Base-by-base conservation (phyloP, 2,329 filamentous ascomycete genomes). In the Shiraia sp. region DNA sequence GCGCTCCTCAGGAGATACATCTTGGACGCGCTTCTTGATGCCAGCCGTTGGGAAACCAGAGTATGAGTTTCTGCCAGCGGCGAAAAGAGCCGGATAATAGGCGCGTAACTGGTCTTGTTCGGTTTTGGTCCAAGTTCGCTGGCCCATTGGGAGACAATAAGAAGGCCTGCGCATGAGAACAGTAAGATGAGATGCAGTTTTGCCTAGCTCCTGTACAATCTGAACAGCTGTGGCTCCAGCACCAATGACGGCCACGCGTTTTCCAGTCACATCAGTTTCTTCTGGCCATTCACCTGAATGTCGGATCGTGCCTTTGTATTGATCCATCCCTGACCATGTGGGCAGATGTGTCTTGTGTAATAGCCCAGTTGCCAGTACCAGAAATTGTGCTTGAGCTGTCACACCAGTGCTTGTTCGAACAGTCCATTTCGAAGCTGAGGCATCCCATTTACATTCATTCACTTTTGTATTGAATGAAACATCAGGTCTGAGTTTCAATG, bases 351-450 rank as follows among this genome's bases (percentile, higher is more conserved):
- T 42, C 15, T 38, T 41, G 28, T 58, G 48, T 27, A 62, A 31
- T 15, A 55, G 28, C 0, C 60, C 58, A 2, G 54, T 53, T 3
- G 53, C 52, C 9, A 58, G 36, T 1, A 61, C 43, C 7, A 63
- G 31, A 72, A 74, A n/a, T 74, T 75, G n/a, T 68, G 72, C 24
- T 67, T 68, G 19, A 66, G 63, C 37, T 76, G 52, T 10, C 75
- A 61, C 49, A 3, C 75, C 76, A 22, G 70, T 69, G 7, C 67
- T 66, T 0, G 74, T 76, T 6, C 47, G 63, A 10, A 81, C 54
- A 0, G 59, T 66, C 79, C 78, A 82, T 22, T 57, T 51, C 0
- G 63, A 63, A 1, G 61, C 40, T 0, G 51, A 45, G 0, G 61
- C 55, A 38, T 78, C 61, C 49, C 72, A 80, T 1, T 59, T 51